Conservation (phyloP, 352 stramenopile species). For the Globisporangium splendens region DNA sequence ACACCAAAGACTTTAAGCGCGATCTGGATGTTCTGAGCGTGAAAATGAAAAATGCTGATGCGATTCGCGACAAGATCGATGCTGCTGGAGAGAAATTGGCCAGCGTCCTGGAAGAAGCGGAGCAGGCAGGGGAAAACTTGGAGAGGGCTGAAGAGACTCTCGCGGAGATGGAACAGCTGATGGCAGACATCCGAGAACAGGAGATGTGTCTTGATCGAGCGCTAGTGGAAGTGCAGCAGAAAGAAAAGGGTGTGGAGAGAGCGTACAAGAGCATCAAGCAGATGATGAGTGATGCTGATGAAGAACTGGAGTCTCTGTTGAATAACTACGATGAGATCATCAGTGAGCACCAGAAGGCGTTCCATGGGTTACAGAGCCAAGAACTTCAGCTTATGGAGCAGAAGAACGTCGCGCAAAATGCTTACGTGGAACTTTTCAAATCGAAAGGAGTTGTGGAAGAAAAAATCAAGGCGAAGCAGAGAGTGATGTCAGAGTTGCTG, state of each 20-base stretch:
- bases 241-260: constrained; percentile 33
- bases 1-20: constrained; percentile 92
- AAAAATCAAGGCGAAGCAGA: constrained; percentile 44
- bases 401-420: constrained; percentile 18
- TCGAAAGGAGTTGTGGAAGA: constrained; percentile 50
- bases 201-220: constrained; percentile 30
- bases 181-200: constrained; percentile 36
- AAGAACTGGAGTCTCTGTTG: constrained; percentile 47
- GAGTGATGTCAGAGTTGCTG: constrained; percentile 36
- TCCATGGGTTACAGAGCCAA: constrained; percentile 29
- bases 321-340: constrained; percentile 59
- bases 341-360: constrained; percentile 31
- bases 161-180: constrained; percentile 45
- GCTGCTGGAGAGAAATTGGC: constrained; percentile 40
- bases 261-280: constrained; percentile 55
- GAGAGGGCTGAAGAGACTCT: constrained; percentile 46
- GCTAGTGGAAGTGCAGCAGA: constrained; percentile 28
- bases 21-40: constrained; percentile 90
- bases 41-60: constrained; percentile 66
- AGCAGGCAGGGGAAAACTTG: constrained; percentile 33
- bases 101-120: constrained; percentile 29
- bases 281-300: constrained; percentile 70
- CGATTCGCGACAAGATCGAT: constrained; percentile 56
- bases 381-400: constrained; percentile 23
- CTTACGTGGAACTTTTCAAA: constrained; percentile 31